Evolutionary conservation across 192 early-diverging fungal species (phyloP).

Genomic region (Paraglomus occultum): DNA sequence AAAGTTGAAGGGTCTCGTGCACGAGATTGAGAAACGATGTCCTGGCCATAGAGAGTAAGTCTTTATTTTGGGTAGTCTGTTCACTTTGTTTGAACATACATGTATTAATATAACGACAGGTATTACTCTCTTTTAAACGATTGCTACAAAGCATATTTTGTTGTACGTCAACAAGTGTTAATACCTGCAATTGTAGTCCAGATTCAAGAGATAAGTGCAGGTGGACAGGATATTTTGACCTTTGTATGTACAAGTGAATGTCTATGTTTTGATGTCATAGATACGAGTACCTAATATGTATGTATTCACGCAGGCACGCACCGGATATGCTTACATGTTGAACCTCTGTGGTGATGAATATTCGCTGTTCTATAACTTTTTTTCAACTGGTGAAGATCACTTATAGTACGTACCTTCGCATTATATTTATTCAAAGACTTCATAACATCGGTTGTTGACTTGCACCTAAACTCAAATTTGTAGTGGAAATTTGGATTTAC

Average conservation of each 20-base stretch:
- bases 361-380: constrained; percentile 76
- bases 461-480: not conserved
- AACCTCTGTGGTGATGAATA: constrained; percentile 82
- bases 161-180: constrained; percentile 64
- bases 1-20: constrained; percentile 59
- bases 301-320: constrained; percentile 51
- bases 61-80: not conserved
- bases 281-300: not conserved
- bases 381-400: constrained; percentile 69
- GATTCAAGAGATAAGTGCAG: constrained; percentile 57
- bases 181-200: constrained; percentile 61
- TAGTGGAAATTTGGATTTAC: constrained; percentile 73
- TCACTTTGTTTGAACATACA: constrained; percentile 4
- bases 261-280: not conserved
- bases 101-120: constrained; percentile 36
- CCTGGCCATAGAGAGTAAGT: constrained; percentile 66
- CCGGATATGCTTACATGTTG: constrained; percentile 84
- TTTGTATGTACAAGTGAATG: constrained; percentile 51
- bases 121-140: constrained; percentile 71
- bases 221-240: constrained; percentile 46
- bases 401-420: constrained; percentile 57
- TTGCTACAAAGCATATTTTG: constrained; percentile 74
- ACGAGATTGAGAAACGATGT: constrained; percentile 76
- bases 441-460: not conserved
- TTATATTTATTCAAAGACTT: not conserved